phyloP scores from a whole-genome alignment of 345 rosid genomes.

The Brassica rapa region DNA sequence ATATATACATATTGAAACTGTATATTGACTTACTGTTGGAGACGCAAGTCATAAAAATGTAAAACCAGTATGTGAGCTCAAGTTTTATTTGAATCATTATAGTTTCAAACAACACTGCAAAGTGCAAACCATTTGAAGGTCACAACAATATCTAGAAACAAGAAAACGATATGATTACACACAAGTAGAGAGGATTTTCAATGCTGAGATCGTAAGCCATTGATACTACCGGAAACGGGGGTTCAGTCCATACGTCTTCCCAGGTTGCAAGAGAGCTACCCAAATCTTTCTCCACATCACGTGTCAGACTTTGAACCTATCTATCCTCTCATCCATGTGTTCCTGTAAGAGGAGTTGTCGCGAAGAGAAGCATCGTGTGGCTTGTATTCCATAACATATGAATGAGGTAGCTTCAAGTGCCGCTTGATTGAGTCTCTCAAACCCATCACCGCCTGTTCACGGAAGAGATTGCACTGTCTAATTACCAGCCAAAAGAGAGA shows the following conservation, averaged over 20 bases:
- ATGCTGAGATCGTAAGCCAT: conserved; percentile 19
- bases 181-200: not conserved
- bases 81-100: not conserved
- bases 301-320: conserved; percentile 29
- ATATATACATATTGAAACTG: too few species aligned
- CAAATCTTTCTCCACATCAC: conserved; percentile 15
- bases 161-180: conserved; percentile 13
- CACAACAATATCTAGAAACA: conserved; percentile 17
- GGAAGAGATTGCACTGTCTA: not conserved
- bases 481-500: conserved; percentile 1
- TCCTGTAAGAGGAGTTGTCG: conserved; percentile 89
- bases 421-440: conserved; percentile 82
- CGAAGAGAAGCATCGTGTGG: conserved; percentile 93
- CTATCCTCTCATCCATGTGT: conserved; percentile 96
- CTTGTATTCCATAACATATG: conserved; percentile 97
- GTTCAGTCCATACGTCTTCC: conserved; percentile 29
- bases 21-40: conserved; percentile 7
- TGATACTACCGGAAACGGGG: not conserved
- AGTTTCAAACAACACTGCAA: conserved; percentile 23
- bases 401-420: conserved; percentile 87
- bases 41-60: conserved; percentile 1
- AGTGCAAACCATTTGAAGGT: conserved; percentile 11
- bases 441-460: conserved; percentile 82
- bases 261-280: conserved; percentile 16
- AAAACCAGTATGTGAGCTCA: not conserved